These are phyloP conservation scores for Excoecaria cochinchinensis DNA, from an alignment of 345 rosid species.

Conservation along the genomic window DNA sequence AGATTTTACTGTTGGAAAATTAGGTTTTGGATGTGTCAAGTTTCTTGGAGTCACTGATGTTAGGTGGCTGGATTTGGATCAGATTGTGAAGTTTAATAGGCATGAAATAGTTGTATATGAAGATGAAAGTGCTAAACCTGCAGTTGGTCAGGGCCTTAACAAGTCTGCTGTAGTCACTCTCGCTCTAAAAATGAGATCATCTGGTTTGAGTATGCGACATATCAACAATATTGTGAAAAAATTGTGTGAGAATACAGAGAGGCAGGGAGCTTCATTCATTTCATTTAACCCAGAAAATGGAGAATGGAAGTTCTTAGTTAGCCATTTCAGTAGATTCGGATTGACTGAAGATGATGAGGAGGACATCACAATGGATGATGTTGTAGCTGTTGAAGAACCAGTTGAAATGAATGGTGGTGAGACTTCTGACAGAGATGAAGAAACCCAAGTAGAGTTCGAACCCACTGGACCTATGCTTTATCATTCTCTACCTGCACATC, in stretches of 20 bases:
- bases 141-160: slow-evolving; percentile 76
- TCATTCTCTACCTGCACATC: slow-evolving; percentile 95
- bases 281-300: slow-evolving; percentile 56
- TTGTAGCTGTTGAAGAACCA: slow-evolving; percentile 38
- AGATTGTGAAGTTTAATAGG: slow-evolving; percentile 64
- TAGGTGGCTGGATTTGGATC: slow-evolving; percentile 63
- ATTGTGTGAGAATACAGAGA: slow-evolving; percentile 46
- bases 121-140: slow-evolving; percentile 73
- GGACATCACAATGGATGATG: slow-evolving; percentile 72
- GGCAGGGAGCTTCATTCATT: slow-evolving; percentile 77
- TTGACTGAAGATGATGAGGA: slow-evolving; percentile 92
- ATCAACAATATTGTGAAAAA: slow-evolving; percentile 40
- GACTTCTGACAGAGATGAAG: slow-evolving; percentile 45
- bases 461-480: slow-evolving; percentile 62
- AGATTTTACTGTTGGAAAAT: slow-evolving; percentile 71
- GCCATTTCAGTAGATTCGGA: slow-evolving; percentile 93
- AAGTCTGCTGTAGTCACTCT: slow-evolving; percentile 88
- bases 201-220: slow-evolving; percentile 27
- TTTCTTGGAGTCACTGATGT: slow-evolving; percentile 81
- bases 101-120: slow-evolving; percentile 76
- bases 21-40: slow-evolving; percentile 68
- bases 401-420: slow-evolving; percentile 44
- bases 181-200: slow-evolving; percentile 33
- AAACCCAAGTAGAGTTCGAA: slow-evolving; percentile 34
- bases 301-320: slow-evolving; percentile 78